A percentile compares a stretch with the other conserved stretches of the same genome.
Conservation (phyloP, 345 rosid genomes). For the Dovyalis caffra region DNA sequence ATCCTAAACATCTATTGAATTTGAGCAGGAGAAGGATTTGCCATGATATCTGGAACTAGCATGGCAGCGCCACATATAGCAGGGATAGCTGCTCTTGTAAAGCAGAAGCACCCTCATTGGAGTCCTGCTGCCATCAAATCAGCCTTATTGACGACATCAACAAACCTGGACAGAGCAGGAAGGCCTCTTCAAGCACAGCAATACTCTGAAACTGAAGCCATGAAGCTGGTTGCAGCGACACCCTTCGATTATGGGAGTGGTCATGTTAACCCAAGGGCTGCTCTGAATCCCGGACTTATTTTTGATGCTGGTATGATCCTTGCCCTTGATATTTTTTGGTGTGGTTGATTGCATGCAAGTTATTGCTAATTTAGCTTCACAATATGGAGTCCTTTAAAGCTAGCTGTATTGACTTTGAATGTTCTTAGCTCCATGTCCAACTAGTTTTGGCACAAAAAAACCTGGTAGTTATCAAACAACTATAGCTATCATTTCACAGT, state of each 20-base stretch:
- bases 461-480: not conserved
- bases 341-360: slow-evolving; percentile 6
- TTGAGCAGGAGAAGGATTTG: slow-evolving; percentile 91
- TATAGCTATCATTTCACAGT: not conserved
- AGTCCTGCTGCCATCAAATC: slow-evolving; percentile 98
- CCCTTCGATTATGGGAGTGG: slow-evolving; percentile 99
- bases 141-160: slow-evolving; percentile 90
- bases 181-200: slow-evolving; percentile 92
- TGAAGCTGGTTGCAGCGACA: slow-evolving; percentile 73
- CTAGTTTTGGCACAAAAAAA: not conserved
- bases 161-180: slow-evolving; percentile 80
- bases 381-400: not conserved
- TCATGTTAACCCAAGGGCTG: slow-evolving; percentile 93
- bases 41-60: slow-evolving; percentile 95
- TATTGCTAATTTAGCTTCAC: not conserved
- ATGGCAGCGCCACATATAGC: slow-evolving; percentile 99
- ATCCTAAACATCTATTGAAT: slow-evolving; percentile 7
- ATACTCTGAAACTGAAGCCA: slow-evolving; percentile 77
- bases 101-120: slow-evolving; percentile 96
- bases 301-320: slow-evolving; percentile 76
- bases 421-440: not conserved
- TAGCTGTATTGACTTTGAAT: not conserved
- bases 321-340: not conserved
- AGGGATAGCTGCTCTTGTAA: slow-evolving; percentile 96
- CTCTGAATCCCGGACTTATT: slow-evolving; percentile 94